Conservation (phyloP, 495 filamentous ascomycete species). For the Penicillium canescens region DNA sequence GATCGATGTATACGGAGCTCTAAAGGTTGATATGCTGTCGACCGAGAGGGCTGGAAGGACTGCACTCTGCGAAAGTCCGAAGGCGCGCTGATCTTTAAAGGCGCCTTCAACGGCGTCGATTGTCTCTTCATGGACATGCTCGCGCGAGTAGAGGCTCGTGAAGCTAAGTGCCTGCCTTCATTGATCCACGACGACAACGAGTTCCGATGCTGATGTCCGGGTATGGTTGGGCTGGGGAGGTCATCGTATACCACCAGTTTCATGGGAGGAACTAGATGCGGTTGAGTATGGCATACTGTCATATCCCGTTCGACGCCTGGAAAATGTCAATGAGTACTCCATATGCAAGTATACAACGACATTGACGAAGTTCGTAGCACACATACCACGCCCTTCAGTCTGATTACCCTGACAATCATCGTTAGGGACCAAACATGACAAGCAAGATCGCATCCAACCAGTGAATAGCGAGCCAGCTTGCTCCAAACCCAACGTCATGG, state of each 20-base stretch:
- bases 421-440: slow-evolving; percentile 31
- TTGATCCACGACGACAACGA: slow-evolving; percentile 42
- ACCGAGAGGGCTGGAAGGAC: slow-evolving; percentile 16
- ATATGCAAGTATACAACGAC: not conserved
- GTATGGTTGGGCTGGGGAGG: slow-evolving; percentile 32
- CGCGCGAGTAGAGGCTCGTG: slow-evolving; percentile 51
- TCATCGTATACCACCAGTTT: slow-evolving; percentile 42
- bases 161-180: slow-evolving; percentile 43
- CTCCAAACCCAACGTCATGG: slow-evolving; percentile 43
- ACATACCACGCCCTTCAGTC: slow-evolving; percentile 28
- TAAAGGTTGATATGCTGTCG: slow-evolving; percentile 60
- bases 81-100: slow-evolving; percentile 51
- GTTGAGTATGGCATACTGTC: slow-evolving; percentile 51
- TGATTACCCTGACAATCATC: slow-evolving; percentile 30
- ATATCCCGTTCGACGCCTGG: slow-evolving; percentile 45
- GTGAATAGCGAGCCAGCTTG: slow-evolving; percentile 44
- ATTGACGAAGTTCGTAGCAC: not conserved
- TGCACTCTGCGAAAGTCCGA: slow-evolving; percentile 53
- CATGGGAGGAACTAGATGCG: slow-evolving; percentile 50
- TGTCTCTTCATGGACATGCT: slow-evolving; percentile 53
- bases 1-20: slow-evolving; percentile 74
- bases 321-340: not conserved
- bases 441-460: slow-evolving; percentile 46
- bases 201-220: slow-evolving; percentile 21
- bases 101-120: slow-evolving; percentile 35